phyloP scores from a whole-genome alignment of 148 eudicot species.

The Drosera capensis region DNA sequence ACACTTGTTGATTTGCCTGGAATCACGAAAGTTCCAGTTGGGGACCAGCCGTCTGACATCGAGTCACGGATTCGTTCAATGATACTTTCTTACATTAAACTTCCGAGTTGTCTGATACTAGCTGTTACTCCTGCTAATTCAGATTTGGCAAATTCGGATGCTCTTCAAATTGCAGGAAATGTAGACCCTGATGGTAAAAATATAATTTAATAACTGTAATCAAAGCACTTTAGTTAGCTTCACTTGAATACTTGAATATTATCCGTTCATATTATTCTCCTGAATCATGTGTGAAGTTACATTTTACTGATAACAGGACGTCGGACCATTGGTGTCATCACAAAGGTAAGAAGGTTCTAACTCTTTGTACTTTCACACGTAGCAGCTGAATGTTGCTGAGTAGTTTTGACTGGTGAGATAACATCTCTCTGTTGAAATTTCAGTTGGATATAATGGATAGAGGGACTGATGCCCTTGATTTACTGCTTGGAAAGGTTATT shows the following conservation, averaged over 20 bases:
- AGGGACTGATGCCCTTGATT: constrained; percentile 82
- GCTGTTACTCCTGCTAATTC: constrained; percentile 94
- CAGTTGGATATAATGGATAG: constrained; percentile 95
- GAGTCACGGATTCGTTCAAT: constrained; percentile 51
- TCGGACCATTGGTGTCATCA: constrained; percentile 88
- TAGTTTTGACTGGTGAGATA: not conserved
- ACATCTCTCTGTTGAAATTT: constrained; percentile 13
- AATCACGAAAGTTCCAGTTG: constrained; percentile 67
- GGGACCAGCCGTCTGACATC: constrained; percentile 60
- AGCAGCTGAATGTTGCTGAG: constrained; percentile 4
- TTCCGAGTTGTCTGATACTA: constrained; percentile 46
- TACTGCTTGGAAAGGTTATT: constrained; percentile 78
- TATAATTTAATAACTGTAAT: no score
- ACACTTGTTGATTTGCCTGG: constrained; percentile 74
- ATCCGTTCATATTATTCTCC: not conserved
- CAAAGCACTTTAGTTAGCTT: no score
- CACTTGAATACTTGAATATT: not conserved
- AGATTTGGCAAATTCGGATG: constrained; percentile 87
- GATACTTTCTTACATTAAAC: constrained; percentile 43
- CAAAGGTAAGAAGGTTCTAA: constrained; percentile 58
- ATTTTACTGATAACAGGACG: constrained; percentile 43
- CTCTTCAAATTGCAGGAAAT: constrained; percentile 83
- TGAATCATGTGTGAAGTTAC: not conserved
- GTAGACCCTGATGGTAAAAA: constrained; percentile 80
- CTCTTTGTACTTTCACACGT: not conserved